Conservation (phyloP, 805 yeast genomes). For the Candida jianshihensis region DNA sequence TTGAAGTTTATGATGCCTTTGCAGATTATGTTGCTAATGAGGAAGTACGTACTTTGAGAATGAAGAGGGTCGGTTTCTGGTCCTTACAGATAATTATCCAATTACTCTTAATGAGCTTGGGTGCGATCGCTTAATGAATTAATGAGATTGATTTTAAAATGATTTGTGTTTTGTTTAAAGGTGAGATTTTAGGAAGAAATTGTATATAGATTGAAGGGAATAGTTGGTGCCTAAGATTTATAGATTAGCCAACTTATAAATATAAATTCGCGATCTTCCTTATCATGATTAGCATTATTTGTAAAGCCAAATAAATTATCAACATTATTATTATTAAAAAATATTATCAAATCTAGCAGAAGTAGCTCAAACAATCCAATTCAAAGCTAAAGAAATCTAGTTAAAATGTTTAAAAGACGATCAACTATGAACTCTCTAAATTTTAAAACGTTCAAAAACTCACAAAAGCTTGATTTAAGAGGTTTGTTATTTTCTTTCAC, state of each 20-base stretch:
- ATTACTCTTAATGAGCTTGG: conserved; percentile 73
- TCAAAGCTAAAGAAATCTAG: no score
- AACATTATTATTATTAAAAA: no score
- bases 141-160: background rate
- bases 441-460: conserved; percentile 1
- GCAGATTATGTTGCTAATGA: conserved; percentile 87
- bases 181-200: background rate
- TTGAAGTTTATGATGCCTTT: conserved; percentile 86
- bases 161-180: conserved; percentile 12
- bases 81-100: conserved; percentile 80
- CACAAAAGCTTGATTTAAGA: conserved; percentile 9
- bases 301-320: no score
- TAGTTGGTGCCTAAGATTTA: no score
- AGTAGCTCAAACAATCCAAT: no score
- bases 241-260: no score
- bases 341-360: no score
- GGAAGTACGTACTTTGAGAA: conserved; percentile 59
- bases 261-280: no score
- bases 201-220: no score
- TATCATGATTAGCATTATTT: no score
- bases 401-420: background rate
- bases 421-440: background rate
- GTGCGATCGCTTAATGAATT: conserved; percentile 57
- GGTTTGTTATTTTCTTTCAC: background rate
- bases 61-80: conserved; percentile 90